These are phyloP conservation scores for Nephromyces sp. DNA, from an alignment of 169 alveolate species.

Conservation along the genomic window DNA sequence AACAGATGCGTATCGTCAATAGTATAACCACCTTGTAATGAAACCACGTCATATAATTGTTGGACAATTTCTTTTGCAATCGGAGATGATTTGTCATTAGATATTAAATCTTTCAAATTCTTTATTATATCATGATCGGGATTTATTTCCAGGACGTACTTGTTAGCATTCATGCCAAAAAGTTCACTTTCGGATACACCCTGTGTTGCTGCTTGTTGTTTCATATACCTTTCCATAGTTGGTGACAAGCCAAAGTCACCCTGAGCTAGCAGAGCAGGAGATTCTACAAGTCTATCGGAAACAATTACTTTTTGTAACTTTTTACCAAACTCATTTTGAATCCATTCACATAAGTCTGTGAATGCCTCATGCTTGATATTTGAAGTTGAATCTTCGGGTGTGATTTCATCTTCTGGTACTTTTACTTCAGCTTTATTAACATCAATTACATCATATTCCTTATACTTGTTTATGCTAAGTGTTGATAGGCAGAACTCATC, in stretches of 20 bases:
- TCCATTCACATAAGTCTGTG: constrained; percentile 26
- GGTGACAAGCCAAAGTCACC: constrained; percentile 90
- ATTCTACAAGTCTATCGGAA: constrained; percentile 76
- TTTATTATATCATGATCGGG: constrained; percentile 85
- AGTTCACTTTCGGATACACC: constrained; percentile 78
- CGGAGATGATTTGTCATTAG: constrained; percentile 5
- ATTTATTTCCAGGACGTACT: constrained; percentile 84
- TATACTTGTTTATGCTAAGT: constrained; percentile 71
- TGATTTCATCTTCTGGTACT: constrained; percentile 57
- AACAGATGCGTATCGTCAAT: constrained; percentile 62
- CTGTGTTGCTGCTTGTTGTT: constrained; percentile 88
- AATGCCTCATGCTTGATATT: neutral
- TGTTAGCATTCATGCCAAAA: constrained; percentile 67
- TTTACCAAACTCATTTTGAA: constrained; percentile 20
- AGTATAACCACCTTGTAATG: constrained; percentile 49
- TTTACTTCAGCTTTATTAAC: constrained; percentile 88
- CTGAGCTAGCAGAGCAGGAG: constrained; percentile 82
- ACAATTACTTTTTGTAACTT: constrained; percentile 54
- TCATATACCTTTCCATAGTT: constrained; percentile 87
- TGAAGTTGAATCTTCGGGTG: constrained; percentile 32
- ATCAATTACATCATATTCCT: constrained; percentile 77
- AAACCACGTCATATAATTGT: constrained; percentile 14
- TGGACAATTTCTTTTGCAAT: constrained; percentile 6
- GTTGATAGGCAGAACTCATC: constrained; percentile 91
- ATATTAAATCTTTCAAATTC: constrained; percentile 64